Percentiles rank a stretch among this genome's conserved stretches.
Evolutionary conservation across 192 early-diverging fungal species (phyloP).

Genomic region (Chytriomyces hyalinus): DNA sequence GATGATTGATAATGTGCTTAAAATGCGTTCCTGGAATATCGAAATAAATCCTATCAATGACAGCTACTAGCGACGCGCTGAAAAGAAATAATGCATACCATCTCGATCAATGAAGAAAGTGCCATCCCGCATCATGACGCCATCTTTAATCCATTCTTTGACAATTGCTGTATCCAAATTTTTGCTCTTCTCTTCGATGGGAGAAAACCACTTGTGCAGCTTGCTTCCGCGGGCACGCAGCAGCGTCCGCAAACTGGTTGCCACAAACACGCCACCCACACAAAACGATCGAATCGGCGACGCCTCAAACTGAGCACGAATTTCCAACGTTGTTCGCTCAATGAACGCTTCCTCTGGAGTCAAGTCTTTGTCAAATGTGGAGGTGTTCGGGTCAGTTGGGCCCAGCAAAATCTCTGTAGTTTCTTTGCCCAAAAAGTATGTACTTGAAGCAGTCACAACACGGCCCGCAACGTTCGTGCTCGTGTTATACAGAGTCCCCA

Average conservation of each 20-base stretch:
- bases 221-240: constrained; percentile 27
- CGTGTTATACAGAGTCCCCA: constrained; percentile 23
- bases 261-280: constrained; percentile 44
- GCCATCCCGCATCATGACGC: constrained; percentile 42
- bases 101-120: constrained; percentile 51
- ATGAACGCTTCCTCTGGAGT: constrained; percentile 28
- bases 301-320: neutral
- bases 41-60: constrained; percentile 1
- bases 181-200: constrained; percentile 16
- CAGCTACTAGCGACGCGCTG: neutral
- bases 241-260: constrained; percentile 47
- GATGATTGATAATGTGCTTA: constrained; percentile 56
- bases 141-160: constrained; percentile 29
- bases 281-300: constrained; percentile 35
- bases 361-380: neutral
- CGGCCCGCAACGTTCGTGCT: constrained; percentile 25
- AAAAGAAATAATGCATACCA: constrained; percentile 29
- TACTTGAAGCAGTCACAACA: constrained; percentile 33
- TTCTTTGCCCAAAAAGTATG: constrained; percentile 41
- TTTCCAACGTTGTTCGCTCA: constrained; percentile 19
- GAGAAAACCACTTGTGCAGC: constrained; percentile 34
- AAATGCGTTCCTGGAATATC: constrained; percentile 43
- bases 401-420: constrained; percentile 39
- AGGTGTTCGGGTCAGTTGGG: neutral
- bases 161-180: constrained; percentile 32